These are phyloP conservation scores for Hordeum marinum DNA, from an alignment of 176 grass and related monocot genomes.

Conservation along the genomic window DNA sequence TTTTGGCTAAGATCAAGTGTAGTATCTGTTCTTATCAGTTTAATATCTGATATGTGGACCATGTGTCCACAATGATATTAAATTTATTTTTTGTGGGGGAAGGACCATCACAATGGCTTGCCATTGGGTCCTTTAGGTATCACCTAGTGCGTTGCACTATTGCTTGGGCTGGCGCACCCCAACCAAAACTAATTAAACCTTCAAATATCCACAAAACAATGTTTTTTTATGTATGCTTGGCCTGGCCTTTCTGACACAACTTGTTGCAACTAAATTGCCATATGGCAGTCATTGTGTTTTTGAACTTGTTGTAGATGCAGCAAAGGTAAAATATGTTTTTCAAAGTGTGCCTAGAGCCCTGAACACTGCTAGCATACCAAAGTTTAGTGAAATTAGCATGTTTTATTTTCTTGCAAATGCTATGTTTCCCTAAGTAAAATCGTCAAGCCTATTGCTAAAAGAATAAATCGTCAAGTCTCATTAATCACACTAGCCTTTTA, in stretches of 20 bases:
- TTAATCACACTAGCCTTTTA: not conserved
- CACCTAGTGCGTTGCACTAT: not conserved
- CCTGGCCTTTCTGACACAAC: too few relatives aligned
- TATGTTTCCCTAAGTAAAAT: not conserved
- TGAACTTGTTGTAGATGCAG: too few relatives aligned
- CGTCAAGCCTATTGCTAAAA: too few relatives aligned
- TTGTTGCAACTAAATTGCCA: too few relatives aligned
- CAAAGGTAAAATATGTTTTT: too few relatives aligned
- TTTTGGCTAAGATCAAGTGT: constrained; percentile 91
- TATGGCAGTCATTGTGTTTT: too few relatives aligned
- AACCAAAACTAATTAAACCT: too few relatives aligned
- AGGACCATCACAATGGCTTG: not conserved
- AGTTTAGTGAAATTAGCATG: too few relatives aligned
- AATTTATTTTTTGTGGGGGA: constrained; percentile 58
- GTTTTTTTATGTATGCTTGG: too few relatives aligned
- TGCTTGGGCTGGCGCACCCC: not conserved
- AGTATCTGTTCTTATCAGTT: constrained; percentile 95
- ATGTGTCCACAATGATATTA: constrained; percentile 56
- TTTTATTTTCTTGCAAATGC: not conserved
- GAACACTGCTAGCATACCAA: too few relatives aligned
- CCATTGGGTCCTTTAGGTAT: not conserved
- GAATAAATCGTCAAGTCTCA: not conserved
- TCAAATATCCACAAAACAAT: too few relatives aligned
- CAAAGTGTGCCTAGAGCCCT: too few relatives aligned
- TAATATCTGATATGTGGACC: constrained; percentile 75